Evolutionary conservation across 2,329 filamentous ascomycete genomes (phyloP).

Genomic region (Tetracladium maxilliforme): DNA sequence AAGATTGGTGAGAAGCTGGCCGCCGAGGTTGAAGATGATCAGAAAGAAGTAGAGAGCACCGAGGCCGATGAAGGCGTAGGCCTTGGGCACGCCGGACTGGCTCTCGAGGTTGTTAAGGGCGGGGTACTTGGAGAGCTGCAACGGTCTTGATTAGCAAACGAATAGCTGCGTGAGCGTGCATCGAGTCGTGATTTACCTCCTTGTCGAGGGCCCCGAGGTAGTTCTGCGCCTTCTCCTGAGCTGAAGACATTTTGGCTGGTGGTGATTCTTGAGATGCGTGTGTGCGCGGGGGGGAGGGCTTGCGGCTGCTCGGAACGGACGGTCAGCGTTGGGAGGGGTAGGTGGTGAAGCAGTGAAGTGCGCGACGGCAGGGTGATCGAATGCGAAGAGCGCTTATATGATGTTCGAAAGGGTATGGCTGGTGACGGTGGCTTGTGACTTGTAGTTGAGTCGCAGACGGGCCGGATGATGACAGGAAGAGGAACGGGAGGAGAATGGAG

Average conservation of each 20-base stretch:
- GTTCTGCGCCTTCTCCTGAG: conserved; percentile 63
- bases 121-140: conserved; percentile 74
- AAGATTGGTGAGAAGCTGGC: conserved; percentile 76
- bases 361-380: too few species aligned
- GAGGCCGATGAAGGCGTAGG: conserved; percentile 66
- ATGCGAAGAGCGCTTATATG: too few species aligned
- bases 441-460: too few species aligned
- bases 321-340: conserved; percentile 1
- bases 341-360: background rate
- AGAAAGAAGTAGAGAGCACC: conserved; percentile 77
- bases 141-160: conserved; percentile 1
- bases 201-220: conserved; percentile 70
- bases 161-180: conserved; percentile 2
- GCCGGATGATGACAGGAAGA: too few species aligned
- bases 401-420: too few species aligned
- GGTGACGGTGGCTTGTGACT: too few species aligned
- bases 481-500: too few species aligned
- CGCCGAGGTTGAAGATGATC: conserved; percentile 84
- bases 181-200: conserved; percentile 43
- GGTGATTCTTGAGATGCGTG: conserved; percentile 11
- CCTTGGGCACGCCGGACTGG: conserved; percentile 71
- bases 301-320: conserved; percentile 5
- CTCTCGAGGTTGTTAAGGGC: conserved; percentile 74
- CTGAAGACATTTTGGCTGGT: conserved; percentile 48
- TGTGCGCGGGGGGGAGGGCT: conserved; percentile 7